Percentiles rank a stretch among this genome's conserved stretches.
These are phyloP conservation scores for Anthracocystis setariae DNA, from an alignment of 1,284 basidiomycete genomes.

Conservation along the genomic window DNA sequence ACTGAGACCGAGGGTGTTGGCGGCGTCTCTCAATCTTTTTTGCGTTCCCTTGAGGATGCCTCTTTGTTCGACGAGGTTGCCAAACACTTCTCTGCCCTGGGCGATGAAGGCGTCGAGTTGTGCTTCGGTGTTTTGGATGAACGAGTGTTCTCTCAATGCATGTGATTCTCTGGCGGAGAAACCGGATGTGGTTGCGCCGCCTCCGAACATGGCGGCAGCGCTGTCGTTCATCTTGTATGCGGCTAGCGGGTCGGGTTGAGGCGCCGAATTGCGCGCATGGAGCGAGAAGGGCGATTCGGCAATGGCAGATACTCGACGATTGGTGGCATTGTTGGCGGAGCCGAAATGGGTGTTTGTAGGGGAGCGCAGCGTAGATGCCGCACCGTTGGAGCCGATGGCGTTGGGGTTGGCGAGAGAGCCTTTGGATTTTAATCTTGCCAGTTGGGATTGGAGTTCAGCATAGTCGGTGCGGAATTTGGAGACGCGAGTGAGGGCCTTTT, in stretches of 20 bases:
- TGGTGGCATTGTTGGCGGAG: constrained; percentile 5
- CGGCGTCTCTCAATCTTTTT: constrained; percentile 59
- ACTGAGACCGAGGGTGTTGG: constrained; percentile 64
- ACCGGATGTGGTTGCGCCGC: background rate
- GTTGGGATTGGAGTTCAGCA: constrained; percentile 47
- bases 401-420: constrained; percentile 22
- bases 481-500: constrained; percentile 62
- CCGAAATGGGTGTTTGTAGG: constrained; percentile 24
- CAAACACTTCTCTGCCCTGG: constrained; percentile 64
- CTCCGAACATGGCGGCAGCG: constrained; percentile 62
- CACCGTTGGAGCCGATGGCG: background rate
- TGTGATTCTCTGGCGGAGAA: constrained; percentile 58
- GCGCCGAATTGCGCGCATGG: constrained; percentile 47
- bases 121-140: constrained; percentile 64
- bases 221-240: constrained; percentile 64
- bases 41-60: constrained; percentile 65
- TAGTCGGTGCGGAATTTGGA: constrained; percentile 63
- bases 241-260: constrained; percentile 48
- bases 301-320: constrained; percentile 20
- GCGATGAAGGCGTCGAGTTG: constrained; percentile 66
- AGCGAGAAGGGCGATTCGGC: constrained; percentile 58
- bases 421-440: constrained; percentile 49
- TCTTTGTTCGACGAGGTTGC: constrained; percentile 66
- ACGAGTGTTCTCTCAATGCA: constrained; percentile 65
- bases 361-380: constrained; percentile 16